Percentiles rank a stretch among this genome's conserved stretches.
These are phyloP conservation scores for Lenzites betulinus DNA, from an alignment of 768 basidiomycete genomes.

Conservation along the genomic window DNA sequence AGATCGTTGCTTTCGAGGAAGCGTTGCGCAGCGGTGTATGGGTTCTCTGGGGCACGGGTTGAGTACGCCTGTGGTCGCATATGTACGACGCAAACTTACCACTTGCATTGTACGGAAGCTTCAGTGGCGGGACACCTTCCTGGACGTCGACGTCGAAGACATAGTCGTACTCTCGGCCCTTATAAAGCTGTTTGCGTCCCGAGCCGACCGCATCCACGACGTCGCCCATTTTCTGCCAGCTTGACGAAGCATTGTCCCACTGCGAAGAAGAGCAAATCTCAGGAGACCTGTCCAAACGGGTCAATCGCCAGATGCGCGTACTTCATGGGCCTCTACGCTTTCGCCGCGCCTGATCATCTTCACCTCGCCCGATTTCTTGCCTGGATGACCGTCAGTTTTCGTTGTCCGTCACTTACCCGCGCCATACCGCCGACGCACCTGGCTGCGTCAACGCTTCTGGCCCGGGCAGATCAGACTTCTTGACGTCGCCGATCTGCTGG, in stretches of 20 bases:
- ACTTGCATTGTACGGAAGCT: constrained; percentile 88
- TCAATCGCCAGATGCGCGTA: constrained; percentile 31
- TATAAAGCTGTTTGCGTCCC: constrained; percentile 85
- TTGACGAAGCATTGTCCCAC: constrained; percentile 74
- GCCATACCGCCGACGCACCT: constrained; percentile 48
- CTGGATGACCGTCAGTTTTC: constrained; percentile 39
- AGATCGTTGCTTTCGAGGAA: constrained; percentile 87
- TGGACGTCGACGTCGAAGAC: constrained; percentile 98
- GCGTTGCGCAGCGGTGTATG: constrained; percentile 83
- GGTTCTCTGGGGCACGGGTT: constrained; percentile 69
- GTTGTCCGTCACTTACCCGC: not conserved
- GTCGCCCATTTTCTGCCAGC: constrained; percentile 94
- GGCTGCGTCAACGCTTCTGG: constrained; percentile 74
- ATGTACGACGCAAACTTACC: constrained; percentile 47
- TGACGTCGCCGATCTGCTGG: constrained; percentile 90
- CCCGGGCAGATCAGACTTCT: constrained; percentile 87
- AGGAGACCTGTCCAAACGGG: not conserved
- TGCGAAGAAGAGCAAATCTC: constrained; percentile 32
- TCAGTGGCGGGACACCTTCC: constrained; percentile 89
- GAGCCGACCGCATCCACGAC: constrained; percentile 94
- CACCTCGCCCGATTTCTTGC: constrained; percentile 92
- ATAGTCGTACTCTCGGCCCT: constrained; percentile 97
- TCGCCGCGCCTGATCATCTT: constrained; percentile 86
- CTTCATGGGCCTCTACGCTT: constrained; percentile 89
- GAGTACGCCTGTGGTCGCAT: not conserved